phyloP scores from a whole-genome alignment of 768 basidiomycete species.

The Tylopilus sp. region DNA sequence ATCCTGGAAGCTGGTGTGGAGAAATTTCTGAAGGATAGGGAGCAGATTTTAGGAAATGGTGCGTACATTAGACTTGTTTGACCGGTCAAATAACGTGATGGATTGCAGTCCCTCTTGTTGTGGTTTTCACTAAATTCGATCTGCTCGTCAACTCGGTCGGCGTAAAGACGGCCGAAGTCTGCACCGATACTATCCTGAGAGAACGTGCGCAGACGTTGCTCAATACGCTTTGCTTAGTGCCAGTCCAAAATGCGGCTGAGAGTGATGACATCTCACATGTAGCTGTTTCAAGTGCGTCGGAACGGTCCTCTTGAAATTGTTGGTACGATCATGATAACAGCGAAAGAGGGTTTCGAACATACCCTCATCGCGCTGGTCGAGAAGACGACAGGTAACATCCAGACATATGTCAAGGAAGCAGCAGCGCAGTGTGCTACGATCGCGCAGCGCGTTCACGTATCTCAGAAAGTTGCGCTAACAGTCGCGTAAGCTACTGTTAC shows the following conservation, averaged over 20 bases:
- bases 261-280: neutral
- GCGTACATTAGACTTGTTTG: too few relatives aligned
- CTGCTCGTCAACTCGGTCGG: neutral
- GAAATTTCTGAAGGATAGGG: neutral
- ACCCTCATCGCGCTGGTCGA: neutral
- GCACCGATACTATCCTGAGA: neutral
- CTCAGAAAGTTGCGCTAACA: neutral
- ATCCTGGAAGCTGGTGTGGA: conserved; percentile 1
- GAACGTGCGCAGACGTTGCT: neutral
- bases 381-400: neutral
- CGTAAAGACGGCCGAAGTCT: neutral
- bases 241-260: neutral
- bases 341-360: neutral
- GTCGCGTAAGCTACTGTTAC: neutral
- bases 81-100: too few relatives aligned
- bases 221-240: neutral
- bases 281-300: conserved; percentile 1
- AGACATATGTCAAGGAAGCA: neutral
- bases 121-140: conserved; percentile 5
- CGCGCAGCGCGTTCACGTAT: neutral
- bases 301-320: neutral
- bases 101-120: neutral
- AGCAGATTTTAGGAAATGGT: conserved; percentile 7
- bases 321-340: neutral
- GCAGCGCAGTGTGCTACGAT: neutral